Evolutionary conservation across 2,329 filamentous ascomycete genomes (phyloP), one percentile per base, ranked within the genome.

Genomic region (Dactylonectria estremocensis): DNA sequence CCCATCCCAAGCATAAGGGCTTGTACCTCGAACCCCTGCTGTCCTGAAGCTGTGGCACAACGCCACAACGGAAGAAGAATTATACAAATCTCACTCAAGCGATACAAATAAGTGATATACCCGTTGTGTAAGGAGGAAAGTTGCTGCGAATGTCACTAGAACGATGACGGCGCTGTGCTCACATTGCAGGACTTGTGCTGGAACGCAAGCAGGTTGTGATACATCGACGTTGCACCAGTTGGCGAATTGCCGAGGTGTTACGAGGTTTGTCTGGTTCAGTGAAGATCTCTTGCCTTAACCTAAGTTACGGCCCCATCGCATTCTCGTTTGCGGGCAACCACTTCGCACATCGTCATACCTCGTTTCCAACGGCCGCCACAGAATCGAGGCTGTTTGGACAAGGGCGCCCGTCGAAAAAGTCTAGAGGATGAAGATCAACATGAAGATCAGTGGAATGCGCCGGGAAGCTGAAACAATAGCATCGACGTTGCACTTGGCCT

Each of bases 341-440:
- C 11, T 28, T 45, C 18, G 54, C 37, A 28, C 54, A 35, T 57
- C 37, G 22, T 22, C 16, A 56, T 56, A 56, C 45, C 22, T 16
- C 11, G 35, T 31, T 20, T 31, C 20, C 54, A 57, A 57, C 37
- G 40, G 54, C 24, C 54, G 54, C n/a, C 31, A 53, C 28, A 31
- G 18, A 33, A 4, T 24, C 22, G 8, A n/a, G 14, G 24, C 4
- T n/a, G 22, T 14, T 11, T 20, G 37, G 37, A 20, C 1, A 31
- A 33, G 24, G 24, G n/a, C 24, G 10, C 4, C 22, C 10, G 35
- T 14, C n/a, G 33, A 14, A 33, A 28, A 9, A 24, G 37, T 24
- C 22, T 8, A 22, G 18, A n/a, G 54, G 33, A 50, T 60, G n/a
- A 49, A 49, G 55, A 58, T 49, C 55, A 58, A 53, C 31, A 18